phyloP scores from a whole-genome alignment of 257 asterid species.

The Solanum paucissectum region DNA sequence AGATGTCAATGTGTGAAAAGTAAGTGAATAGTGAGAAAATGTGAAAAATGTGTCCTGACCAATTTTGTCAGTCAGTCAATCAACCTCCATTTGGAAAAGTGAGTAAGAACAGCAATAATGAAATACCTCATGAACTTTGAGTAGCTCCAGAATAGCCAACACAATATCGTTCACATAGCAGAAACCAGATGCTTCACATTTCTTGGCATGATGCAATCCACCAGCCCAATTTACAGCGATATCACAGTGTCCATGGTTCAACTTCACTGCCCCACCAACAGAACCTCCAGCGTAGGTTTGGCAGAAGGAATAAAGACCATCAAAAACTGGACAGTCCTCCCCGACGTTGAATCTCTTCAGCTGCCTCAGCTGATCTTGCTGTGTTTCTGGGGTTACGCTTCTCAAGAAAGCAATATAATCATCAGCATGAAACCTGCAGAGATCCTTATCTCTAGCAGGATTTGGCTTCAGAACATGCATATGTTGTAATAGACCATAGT shows the following conservation, averaged over 20 bases:
- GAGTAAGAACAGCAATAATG: background rate
- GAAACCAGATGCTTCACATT: constrained; percentile 12
- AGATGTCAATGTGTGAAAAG: background rate
- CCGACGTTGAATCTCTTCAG: constrained; percentile 25
- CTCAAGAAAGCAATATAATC: constrained; percentile 21
- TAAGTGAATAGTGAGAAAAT: background rate
- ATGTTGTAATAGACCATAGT: constrained; percentile 22
- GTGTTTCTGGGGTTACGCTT: constrained; percentile 20
- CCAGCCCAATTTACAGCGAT: constrained; percentile 25
- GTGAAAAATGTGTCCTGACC: background rate
- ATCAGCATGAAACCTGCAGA: constrained; percentile 24
- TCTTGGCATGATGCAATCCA: constrained; percentile 12
- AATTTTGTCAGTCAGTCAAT: background rate
- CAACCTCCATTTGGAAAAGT: background rate
- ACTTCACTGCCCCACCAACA: constrained; percentile 30
- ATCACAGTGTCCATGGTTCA: constrained; percentile 21
- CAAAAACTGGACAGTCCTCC: constrained; percentile 34
- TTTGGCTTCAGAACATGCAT: constrained; percentile 26
- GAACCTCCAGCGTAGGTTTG: constrained; percentile 34
- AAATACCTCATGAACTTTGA: constrained; percentile 8
- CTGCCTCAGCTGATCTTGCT: constrained; percentile 12
- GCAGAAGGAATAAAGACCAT: constrained; percentile 25
- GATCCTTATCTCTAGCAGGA: constrained; percentile 22
- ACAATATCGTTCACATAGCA: constrained; percentile 11
- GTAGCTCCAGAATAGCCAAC: constrained; percentile 9